Percentiles rank a stretch among this genome's conserved stretches.
phyloP scores from a whole-genome alignment of 495 filamentous ascomycete species.

The Ramalina intermedia region DNA sequence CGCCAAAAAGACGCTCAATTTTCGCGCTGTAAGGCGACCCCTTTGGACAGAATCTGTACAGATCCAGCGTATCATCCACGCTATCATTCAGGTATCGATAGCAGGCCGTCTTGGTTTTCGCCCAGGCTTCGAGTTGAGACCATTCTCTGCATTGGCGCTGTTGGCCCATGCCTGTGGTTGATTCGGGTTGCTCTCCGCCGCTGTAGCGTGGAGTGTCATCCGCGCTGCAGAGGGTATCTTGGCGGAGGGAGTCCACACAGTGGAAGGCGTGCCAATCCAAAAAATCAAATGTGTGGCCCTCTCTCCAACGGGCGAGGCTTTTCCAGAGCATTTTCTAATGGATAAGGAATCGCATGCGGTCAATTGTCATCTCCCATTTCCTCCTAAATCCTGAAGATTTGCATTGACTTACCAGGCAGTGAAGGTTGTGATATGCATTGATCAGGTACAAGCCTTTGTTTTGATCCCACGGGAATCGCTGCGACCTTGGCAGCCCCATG shows the following conservation, averaged over 20 bases:
- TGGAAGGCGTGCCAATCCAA: too few relatives aligned
- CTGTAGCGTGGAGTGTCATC: conserved; percentile 12
- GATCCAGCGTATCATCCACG: too few relatives aligned
- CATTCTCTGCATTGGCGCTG: conserved; percentile 12
- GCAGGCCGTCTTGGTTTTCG: conserved; percentile 12
- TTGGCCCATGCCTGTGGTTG: conserved; percentile 11
- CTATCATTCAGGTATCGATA: background rate
- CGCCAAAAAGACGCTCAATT: too few relatives aligned
- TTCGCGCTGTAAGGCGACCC: too few relatives aligned
- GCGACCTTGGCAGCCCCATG: conserved; percentile 11
- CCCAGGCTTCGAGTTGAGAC: conserved; percentile 9
- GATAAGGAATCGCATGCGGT: too few relatives aligned
- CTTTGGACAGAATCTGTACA: too few relatives aligned
- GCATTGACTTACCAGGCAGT: conserved; percentile 19
- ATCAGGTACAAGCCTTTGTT: conserved; percentile 19
- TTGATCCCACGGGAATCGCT: conserved; percentile 19
- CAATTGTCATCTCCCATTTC: too few relatives aligned
- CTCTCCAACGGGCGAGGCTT: too few relatives aligned
- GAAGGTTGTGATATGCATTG: conserved; percentile 19
- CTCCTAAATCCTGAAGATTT: too few relatives aligned
- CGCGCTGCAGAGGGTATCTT: conserved; percentile 10
- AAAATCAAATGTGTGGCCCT: too few relatives aligned
- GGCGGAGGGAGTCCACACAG: conserved; percentile 4
- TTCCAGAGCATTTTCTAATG: too few relatives aligned
- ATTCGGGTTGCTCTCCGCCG: too few relatives aligned